These are phyloP conservation scores for Cordyceps farinosa DNA, from an alignment of 2,329 filamentous ascomycete species.

Conservation along the genomic window DNA sequence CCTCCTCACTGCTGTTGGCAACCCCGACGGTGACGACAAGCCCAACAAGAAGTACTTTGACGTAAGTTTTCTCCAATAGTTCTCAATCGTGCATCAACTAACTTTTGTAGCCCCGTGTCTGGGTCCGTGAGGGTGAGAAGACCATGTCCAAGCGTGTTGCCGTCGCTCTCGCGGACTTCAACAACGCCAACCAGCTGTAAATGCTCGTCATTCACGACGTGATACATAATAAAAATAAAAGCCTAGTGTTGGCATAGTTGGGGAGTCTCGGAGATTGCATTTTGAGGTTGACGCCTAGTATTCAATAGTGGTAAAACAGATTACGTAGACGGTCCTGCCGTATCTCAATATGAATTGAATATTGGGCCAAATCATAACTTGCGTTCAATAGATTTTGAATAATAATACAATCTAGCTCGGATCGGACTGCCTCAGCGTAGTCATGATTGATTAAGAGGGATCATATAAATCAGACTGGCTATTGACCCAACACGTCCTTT, in stretches of 20 bases:
- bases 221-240: background rate
- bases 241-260: background rate
- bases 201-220: background rate
- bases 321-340: background rate
- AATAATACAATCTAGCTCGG: constrained; percentile 6
- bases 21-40: constrained; percentile 94
- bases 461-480: constrained; percentile 15
- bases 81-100: constrained; percentile 1
- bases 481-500: constrained; percentile 42
- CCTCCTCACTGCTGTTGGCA: constrained; percentile 80
- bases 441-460: background rate
- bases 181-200: constrained; percentile 44
- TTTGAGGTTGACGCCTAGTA: constrained; percentile 6
- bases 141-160: constrained; percentile 81
- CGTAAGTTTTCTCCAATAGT: constrained; percentile 31
- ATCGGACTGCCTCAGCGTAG: background rate
- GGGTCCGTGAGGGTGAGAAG: constrained; percentile 97
- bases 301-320: background rate
- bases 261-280: constrained; percentile 13
- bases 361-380: background rate
- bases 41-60: constrained; percentile 98
- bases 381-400: background rate
- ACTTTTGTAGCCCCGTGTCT: constrained; percentile 69
- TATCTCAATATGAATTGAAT: background rate
- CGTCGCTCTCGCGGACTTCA: constrained; percentile 87